Conservation (phyloP, 805 yeast genomes). For the Grigorovia jiainica region DNA sequence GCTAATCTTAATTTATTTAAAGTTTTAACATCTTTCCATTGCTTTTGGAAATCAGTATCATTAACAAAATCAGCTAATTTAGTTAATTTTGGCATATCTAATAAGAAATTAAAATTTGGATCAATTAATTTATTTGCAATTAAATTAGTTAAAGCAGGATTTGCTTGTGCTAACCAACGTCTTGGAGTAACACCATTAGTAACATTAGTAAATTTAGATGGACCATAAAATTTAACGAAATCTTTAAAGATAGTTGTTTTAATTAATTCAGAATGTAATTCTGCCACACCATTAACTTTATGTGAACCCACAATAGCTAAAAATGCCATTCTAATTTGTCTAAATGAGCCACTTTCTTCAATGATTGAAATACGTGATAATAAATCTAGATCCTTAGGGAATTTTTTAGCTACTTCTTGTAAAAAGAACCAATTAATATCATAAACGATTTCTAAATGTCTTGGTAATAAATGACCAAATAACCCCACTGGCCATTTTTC, state of each 20-base stretch:
- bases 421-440: conserved; percentile 75
- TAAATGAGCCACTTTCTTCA: conserved; percentile 59
- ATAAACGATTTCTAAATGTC: conserved; percentile 85
- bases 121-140: conserved; percentile 53
- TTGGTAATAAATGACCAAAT: conserved; percentile 69
- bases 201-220: conserved; percentile 78
- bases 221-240: conserved; percentile 75
- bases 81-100: conserved; percentile 58
- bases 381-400: conserved; percentile 62
- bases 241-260: conserved; percentile 84
- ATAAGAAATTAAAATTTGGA: conserved; percentile 60
- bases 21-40: conserved; percentile 65
- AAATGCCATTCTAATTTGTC: conserved; percentile 85
- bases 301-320: conserved; percentile 89
- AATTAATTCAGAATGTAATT: conserved; percentile 83
- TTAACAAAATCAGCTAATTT: conserved; percentile 55
- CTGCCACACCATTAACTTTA: conserved; percentile 93
- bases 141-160: conserved; percentile 67
- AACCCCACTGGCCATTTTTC: conserved; percentile 92
- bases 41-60: conserved; percentile 54
- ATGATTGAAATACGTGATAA: conserved; percentile 68
- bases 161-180: conserved; percentile 92
- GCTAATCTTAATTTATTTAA: conserved; percentile 64
- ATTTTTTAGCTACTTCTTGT: conserved; percentile 60
- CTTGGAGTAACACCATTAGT: conserved; percentile 95